Conservation (phyloP, 306 rosid species). For the Betula pendula region DNA sequence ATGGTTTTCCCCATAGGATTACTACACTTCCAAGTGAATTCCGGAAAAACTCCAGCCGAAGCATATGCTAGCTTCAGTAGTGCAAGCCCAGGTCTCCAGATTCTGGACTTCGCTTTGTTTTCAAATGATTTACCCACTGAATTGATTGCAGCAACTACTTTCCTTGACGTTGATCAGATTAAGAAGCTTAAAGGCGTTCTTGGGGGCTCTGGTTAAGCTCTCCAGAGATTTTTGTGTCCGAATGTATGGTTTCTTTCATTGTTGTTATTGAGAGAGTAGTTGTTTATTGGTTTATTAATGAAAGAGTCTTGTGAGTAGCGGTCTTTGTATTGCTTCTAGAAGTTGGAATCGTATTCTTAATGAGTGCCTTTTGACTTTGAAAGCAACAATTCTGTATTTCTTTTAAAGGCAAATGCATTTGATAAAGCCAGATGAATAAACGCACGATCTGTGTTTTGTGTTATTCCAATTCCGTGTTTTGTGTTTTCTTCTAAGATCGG, state of each 20-base stretch:
- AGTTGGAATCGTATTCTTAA: background rate
- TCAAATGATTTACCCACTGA: slow-evolving; percentile 64
- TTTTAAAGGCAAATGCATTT: background rate
- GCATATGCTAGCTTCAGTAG: slow-evolving; percentile 65
- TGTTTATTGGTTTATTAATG: background rate
- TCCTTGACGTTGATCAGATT: slow-evolving; percentile 53
- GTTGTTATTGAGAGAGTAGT: background rate
- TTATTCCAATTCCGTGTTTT: too few species aligned
- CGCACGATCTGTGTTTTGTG: background rate
- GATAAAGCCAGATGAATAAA: background rate
- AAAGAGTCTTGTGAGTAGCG: background rate
- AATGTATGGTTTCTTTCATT: background rate
- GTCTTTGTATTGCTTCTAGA: slow-evolving; percentile 7
- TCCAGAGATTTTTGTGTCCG: background rate
- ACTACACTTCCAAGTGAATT: slow-evolving; percentile 72
- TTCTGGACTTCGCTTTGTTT: slow-evolving; percentile 76
- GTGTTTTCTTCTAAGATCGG: too few species aligned
- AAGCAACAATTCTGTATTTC: background rate
- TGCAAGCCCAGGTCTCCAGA: slow-evolving; percentile 73
- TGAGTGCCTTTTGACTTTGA: background rate
- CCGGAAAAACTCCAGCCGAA: slow-evolving; percentile 25
- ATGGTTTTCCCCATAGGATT: slow-evolving; percentile 88
- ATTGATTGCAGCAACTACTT: slow-evolving; percentile 49
- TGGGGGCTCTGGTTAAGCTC: slow-evolving; percentile 57
- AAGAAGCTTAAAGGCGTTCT: slow-evolving; percentile 89